Conservation (phyloP, 306 rosid species). For the Geum urbanum region DNA sequence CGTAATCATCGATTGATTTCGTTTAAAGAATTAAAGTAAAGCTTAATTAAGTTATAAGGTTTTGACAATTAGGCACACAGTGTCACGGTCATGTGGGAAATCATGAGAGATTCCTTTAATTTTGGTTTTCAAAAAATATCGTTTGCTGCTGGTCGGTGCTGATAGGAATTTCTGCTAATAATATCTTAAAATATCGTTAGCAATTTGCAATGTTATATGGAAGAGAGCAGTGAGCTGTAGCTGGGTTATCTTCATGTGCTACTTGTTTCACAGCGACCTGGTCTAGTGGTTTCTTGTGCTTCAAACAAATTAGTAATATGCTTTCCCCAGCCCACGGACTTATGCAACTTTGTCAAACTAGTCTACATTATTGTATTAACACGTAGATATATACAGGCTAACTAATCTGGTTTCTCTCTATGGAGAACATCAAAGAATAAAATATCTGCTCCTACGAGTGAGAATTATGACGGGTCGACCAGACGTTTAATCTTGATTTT, state of each 20-base stretch:
- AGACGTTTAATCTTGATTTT: too few species aligned
- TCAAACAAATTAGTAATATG: neutral
- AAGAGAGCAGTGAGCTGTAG: slow-evolving; percentile 14
- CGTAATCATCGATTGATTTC: neutral
- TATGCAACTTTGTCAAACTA: neutral
- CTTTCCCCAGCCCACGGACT: neutral
- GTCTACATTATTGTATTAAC: neutral
- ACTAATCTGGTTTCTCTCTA: neutral
- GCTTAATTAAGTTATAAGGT: slow-evolving; percentile 4
- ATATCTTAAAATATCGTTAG: neutral
- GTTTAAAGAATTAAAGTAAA: neutral
- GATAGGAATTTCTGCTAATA: neutral
- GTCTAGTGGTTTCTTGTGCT: neutral
- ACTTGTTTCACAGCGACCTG: slow-evolving; percentile 2
- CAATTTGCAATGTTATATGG: slow-evolving; percentile 6
- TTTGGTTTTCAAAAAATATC: neutral
- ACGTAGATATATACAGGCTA: neutral
- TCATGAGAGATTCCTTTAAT: slow-evolving; percentile 15
- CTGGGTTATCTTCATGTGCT: neutral
- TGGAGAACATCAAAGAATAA: too few species aligned
- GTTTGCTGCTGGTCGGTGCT: neutral
- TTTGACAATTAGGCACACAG: slow-evolving; percentile 19
- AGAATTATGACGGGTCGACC: too few species aligned
- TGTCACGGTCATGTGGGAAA: slow-evolving; percentile 25
- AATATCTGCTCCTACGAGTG: too few species aligned